These are phyloP conservation scores for Trichoderma sp. DNA, from an alignment of 2,329 filamentous ascomycete genomes.

Conservation along the genomic window DNA sequence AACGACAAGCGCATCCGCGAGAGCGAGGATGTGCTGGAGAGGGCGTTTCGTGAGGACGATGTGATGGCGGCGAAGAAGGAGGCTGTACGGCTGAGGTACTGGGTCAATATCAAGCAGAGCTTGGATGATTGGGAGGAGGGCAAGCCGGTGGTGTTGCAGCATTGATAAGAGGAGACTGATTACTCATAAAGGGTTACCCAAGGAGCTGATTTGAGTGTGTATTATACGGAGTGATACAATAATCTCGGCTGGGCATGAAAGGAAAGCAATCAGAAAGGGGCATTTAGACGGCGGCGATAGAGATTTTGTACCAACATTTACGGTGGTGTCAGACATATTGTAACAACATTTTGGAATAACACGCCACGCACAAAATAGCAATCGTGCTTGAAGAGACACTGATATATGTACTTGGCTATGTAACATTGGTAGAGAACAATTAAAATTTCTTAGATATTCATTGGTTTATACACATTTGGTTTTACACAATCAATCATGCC, in stretches of 20 bases:
- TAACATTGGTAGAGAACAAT: background rate
- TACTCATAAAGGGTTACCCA: background rate
- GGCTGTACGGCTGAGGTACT: constrained; percentile 81
- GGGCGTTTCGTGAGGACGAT: constrained; percentile 68
- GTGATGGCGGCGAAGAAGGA: constrained; percentile 69
- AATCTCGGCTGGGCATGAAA: background rate
- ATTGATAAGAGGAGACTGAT: constrained; percentile 38
- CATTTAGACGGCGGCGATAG: background rate
- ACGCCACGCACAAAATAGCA: background rate
- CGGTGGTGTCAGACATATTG: background rate
- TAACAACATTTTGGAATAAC: background rate
- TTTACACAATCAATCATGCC: background rate
- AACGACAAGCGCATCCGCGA: constrained; percentile 70
- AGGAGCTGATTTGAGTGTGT: background rate
- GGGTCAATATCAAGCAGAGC: constrained; percentile 83
- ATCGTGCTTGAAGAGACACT: background rate
- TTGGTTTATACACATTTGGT: background rate
- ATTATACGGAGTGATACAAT: background rate
- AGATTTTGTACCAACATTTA: background rate
- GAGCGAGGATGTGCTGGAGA: constrained; percentile 66
- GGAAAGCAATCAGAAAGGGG: background rate
- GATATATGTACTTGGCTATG: background rate
- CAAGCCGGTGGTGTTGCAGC: constrained; percentile 60
- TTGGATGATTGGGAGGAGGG: constrained; percentile 84
- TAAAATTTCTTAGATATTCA: background rate